These are phyloP conservation scores for Candida sonorensis DNA, from an alignment of 805 yeast genomes.

Conservation along the genomic window DNA sequence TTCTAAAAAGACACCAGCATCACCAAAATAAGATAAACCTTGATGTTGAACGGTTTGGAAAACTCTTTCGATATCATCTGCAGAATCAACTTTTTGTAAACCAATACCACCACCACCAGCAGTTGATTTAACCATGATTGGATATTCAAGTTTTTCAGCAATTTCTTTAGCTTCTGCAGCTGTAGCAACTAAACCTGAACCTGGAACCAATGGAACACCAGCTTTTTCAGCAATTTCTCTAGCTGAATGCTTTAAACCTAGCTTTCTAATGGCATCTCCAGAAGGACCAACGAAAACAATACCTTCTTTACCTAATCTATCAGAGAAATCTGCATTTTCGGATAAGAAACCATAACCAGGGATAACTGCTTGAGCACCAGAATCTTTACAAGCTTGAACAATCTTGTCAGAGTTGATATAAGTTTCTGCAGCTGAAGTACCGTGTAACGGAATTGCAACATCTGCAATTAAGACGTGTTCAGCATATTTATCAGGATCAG, in stretches of 20 bases:
- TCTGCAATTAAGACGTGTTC: conserved; percentile 84
- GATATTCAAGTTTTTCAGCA: conserved; percentile 74
- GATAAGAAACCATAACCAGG: conserved; percentile 98
- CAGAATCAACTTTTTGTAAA: conserved; percentile 83
- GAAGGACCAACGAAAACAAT: conserved; percentile 95
- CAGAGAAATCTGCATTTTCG: conserved; percentile 95
- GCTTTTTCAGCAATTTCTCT: conserved; percentile 88
- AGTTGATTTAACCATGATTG: conserved; percentile 94
- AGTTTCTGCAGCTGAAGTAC: conserved; percentile 84
- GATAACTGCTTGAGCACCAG: conserved; percentile 89
- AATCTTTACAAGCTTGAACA: conserved; percentile 72
- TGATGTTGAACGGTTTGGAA: conserved; percentile 91
- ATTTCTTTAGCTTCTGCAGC: conserved; percentile 69
- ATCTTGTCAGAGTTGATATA: conserved; percentile 83
- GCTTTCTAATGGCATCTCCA: conserved; percentile 83
- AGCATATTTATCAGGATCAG: conserved; percentile 85
- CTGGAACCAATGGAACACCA: conserved; percentile 97
- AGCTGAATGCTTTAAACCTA: conserved; percentile 95
- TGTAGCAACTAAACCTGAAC: conserved; percentile 72
- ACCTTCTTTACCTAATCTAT: conserved; percentile 74
- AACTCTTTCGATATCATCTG: conserved; percentile 72
- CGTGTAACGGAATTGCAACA: conserved; percentile 70
- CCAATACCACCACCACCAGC: conserved; percentile 99
- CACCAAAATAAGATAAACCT: conserved; percentile 90
- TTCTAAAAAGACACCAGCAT: conserved; percentile 91